Evolutionary conservation across 2,329 filamentous ascomycete species (phyloP).

Genomic region (Trichoderma sp.): DNA sequence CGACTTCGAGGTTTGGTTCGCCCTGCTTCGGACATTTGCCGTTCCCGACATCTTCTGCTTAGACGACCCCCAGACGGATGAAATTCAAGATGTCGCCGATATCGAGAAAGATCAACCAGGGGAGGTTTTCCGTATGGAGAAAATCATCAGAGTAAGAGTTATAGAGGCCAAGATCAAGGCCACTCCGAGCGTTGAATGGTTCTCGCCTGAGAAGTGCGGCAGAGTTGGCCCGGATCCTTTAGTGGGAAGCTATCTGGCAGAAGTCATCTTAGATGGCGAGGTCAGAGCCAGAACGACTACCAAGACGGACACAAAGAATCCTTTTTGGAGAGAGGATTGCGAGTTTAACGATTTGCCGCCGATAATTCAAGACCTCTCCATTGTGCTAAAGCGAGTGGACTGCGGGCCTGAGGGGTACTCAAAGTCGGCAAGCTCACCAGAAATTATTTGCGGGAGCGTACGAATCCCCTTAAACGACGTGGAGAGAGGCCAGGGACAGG

Average conservation of each 20-base stretch:
- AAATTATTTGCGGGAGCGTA: constrained; percentile 68
- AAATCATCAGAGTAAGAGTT: constrained; percentile 58
- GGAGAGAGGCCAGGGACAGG: constrained; percentile 73
- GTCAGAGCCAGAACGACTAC: constrained; percentile 73
- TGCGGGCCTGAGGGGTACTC: constrained; percentile 45
- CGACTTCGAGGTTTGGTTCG: constrained; percentile 97
- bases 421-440: constrained; percentile 47
- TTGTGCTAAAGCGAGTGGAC: constrained; percentile 70
- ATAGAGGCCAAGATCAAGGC: constrained; percentile 63
- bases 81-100: constrained; percentile 45
- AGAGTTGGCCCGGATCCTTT: constrained; percentile 44
- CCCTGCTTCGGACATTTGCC: constrained; percentile 85
- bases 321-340: constrained; percentile 82
- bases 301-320: constrained; percentile 69
- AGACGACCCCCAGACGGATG: constrained; percentile 45
- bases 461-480: constrained; percentile 80
- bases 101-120: constrained; percentile 43
- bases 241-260: constrained; percentile 72
- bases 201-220: constrained; percentile 27
- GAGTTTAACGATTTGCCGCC: constrained; percentile 74
- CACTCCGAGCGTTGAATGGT: constrained; percentile 29
- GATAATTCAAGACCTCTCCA: constrained; percentile 65
- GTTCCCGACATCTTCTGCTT: constrained; percentile 85
- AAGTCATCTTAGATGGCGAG: constrained; percentile 78
- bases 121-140: constrained; percentile 63